phyloP scores from a whole-genome alignment of 2,329 filamentous ascomycete species.

The Colletotrichum godetiae region DNA sequence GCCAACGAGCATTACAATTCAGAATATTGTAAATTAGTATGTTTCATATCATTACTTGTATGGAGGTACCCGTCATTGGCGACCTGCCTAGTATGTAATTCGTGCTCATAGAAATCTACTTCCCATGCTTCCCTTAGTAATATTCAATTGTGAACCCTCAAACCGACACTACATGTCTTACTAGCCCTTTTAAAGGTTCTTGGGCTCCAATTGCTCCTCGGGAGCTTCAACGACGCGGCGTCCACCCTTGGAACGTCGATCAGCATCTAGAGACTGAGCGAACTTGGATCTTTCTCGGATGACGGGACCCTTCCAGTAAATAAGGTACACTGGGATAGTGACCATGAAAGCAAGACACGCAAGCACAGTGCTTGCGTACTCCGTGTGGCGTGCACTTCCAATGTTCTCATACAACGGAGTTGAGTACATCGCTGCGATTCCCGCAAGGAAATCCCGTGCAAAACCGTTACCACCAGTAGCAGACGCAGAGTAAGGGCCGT shows the following conservation, averaged over 20 bases:
- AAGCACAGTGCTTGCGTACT: conserved; percentile 65
- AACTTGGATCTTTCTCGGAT: conserved; percentile 36
- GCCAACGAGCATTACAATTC: not conserved
- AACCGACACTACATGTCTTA: too few species aligned
- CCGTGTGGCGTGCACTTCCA: conserved; percentile 54
- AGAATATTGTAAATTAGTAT: not conserved
- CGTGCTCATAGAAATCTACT: not conserved
- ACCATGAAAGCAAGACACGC: conserved; percentile 49
- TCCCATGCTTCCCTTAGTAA: not conserved
- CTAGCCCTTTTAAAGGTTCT: not conserved
- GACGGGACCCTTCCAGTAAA: conserved; percentile 33
- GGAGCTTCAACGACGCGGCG: conserved; percentile 13
- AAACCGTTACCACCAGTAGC: conserved; percentile 77
- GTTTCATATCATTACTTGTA: not conserved
- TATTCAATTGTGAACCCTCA: not conserved
- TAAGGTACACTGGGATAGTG: conserved; percentile 35
- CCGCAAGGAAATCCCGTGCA: conserved; percentile 72
- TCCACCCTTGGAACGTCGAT: conserved; percentile 19
- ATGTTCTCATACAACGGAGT: conserved; percentile 65
- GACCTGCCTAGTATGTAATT: not conserved
- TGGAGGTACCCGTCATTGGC: not conserved
- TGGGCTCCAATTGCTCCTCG: conserved; percentile 17
- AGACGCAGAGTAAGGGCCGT: conserved; percentile 73
- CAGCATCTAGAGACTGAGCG: conserved; percentile 26
- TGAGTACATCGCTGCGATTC: conserved; percentile 70